Evolutionary conservation across 139 green algal genomes (phyloP).

Genomic region (Trebouxia sp.): DNA sequence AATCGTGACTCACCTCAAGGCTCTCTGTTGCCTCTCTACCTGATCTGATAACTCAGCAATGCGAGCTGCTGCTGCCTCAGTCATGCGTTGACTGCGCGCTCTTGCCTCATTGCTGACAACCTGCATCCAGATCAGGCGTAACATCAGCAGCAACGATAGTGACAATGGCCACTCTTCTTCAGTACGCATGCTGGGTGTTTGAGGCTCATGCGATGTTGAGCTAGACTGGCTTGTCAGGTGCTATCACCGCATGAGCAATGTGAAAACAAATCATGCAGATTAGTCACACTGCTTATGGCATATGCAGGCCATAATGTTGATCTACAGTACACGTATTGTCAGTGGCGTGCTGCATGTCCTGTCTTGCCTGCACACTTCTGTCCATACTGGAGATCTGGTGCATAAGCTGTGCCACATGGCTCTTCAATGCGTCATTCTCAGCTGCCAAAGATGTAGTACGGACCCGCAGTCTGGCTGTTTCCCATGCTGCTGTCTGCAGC

Average conservation of each 20-base stretch:
- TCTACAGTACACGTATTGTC: too few species aligned
- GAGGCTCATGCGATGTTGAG: too few species aligned
- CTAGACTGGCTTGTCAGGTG: too few species aligned
- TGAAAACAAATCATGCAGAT: too few species aligned
- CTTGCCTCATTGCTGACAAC: conserved; percentile 24
- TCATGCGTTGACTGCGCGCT: conserved; percentile 32
- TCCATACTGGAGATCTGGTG: conserved; percentile 28
- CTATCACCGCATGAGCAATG: too few species aligned
- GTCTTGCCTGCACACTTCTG: background rate
- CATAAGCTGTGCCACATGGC: conserved; percentile 28
- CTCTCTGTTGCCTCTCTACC: conserved; percentile 19
- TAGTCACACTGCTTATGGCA: too few species aligned
- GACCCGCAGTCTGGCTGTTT: conserved; percentile 28
- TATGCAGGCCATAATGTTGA: too few species aligned
- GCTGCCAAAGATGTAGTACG: conserved; percentile 28
- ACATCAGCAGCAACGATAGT: too few species aligned
- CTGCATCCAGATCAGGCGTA: too few species aligned
- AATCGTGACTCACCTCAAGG: background rate
- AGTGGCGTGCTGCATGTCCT: background rate
- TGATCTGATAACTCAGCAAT: conserved; percentile 32
- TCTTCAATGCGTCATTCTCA: conserved; percentile 38
- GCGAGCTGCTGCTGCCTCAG: conserved; percentile 13
- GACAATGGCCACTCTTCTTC: too few species aligned
- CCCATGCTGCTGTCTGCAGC: conserved; percentile 28
- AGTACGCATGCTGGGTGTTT: too few species aligned